Percentiles rank a stretch among this genome's conserved stretches.
Evolutionary conservation across 768 basidiomycete genomes (phyloP).

Genomic region (Collybia nuda): DNA sequence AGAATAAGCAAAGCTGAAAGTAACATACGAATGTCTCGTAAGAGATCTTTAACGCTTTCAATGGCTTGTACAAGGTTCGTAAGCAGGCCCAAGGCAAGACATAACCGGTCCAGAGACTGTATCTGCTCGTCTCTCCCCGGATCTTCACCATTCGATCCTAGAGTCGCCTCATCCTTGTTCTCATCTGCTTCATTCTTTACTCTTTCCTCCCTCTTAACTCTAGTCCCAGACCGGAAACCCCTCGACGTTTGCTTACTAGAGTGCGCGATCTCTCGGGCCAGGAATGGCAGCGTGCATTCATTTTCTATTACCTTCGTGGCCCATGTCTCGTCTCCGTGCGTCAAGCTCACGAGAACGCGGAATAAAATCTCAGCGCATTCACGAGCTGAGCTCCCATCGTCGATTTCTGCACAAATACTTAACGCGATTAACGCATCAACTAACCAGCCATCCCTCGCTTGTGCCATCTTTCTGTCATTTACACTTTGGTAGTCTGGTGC

Average conservation of each 20-base stretch:
- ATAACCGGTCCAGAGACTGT: conserved; percentile 65
- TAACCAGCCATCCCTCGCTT: conserved; percentile 43
- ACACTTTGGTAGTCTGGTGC: conserved; percentile 3
- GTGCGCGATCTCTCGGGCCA: conserved; percentile 42
- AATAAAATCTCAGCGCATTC: conserved; percentile 58
- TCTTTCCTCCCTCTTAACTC: neutral
- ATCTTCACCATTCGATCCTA: conserved; percentile 12
- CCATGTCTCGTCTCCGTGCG: conserved; percentile 63
- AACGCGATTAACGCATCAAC: conserved; percentile 49
- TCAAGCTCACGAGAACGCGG: conserved; percentile 70
- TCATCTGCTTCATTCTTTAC: conserved; percentile 12
- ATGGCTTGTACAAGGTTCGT: conserved; percentile 72
- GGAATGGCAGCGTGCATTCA: conserved; percentile 43
- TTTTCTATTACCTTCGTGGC: conserved; percentile 47
- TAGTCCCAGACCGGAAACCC: conserved; percentile 1
- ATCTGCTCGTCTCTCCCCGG: conserved; percentile 25
- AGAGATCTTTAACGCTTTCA: conserved; percentile 43
- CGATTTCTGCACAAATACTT: conserved; percentile 47
- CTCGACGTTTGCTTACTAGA: conserved; percentile 2
- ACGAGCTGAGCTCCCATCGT: conserved; percentile 21
- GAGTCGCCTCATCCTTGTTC: neutral
- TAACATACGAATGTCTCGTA: conserved; percentile 51
- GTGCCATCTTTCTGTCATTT: conserved; percentile 22
- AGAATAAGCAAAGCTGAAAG: neutral
- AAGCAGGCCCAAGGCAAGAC: conserved; percentile 71